Evolutionary conservation across 352 stramenopile species (phyloP), one percentile per base, ranked within the genome.

Genomic region (Pythium utonaiense): DNA sequence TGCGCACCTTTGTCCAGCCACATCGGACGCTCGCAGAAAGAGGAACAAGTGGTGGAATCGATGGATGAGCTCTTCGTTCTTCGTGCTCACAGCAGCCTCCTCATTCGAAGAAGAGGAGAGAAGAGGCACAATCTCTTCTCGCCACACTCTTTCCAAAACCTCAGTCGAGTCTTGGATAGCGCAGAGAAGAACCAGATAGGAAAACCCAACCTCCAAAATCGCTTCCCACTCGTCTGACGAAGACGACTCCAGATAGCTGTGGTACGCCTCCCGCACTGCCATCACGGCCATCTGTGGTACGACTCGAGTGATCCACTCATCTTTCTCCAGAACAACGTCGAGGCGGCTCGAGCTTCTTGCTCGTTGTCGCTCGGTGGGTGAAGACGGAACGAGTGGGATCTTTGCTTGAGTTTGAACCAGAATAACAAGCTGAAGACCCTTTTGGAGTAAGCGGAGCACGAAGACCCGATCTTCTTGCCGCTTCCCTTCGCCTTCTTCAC

Each of bases 371-470:
- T 34, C n/a, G 1, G 44, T 57, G 24, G 60, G 52, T 3, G 60
- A 61, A 16, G 60, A 44, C 10, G 60, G 52, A 3, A 38, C 44
- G 0, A 66, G 25, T 17, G 60, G 51, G 19, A 48, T 31, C 31
- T 36, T 51, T 6, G 44, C 34, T 22, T 66, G 60, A 0, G 44
- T 50, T 45, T 67, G 47, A 9, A 76, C 57, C 8, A 75, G 48
- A 28, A 73, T 58, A 9, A 77, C 47, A 1, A 92, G 60, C 38
- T 77, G 70, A 30, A 89, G 73, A 0, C 82, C 82, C 44, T 81
- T 80, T 41, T 89, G 78, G 6, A 92, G 53, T 19, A 92, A 52
- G 19, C 73, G 65, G 24, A 92, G 38, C 27, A 88, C 42, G 38
- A 89, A 86, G 14, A 61, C 60, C 0, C 71, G 69, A 33, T 92